Conservation (phyloP, 2,329 filamentous ascomycete species). For the Fusarium sp. region DNA sequence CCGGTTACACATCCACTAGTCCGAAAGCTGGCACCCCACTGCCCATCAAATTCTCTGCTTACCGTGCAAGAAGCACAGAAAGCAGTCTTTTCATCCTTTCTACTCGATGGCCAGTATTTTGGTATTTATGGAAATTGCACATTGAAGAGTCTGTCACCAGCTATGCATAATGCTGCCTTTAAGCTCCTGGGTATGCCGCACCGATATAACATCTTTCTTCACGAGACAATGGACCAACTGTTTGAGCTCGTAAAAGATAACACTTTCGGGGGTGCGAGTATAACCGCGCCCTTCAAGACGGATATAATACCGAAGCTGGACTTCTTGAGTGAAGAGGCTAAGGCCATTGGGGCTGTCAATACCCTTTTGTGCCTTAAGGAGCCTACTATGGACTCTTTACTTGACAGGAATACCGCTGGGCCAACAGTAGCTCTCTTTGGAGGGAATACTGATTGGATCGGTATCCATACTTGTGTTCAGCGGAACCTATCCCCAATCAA, state of each 20-base stretch:
- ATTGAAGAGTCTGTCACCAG: not conserved
- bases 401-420: not conserved
- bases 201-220: not conserved
- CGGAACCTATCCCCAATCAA: conserved; percentile 2
- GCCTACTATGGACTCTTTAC: not conserved
- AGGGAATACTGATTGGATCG: conserved; percentile 2
- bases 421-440: not conserved
- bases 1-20: not conserved
- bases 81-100: not conserved
- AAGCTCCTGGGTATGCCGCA: not conserved
- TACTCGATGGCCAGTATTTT: not conserved
- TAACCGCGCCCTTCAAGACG: conserved; percentile 1
- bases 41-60: not conserved
- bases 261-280: not conserved
- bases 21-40: not conserved
- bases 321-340: conserved; percentile 1
- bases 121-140: conserved; percentile 6
- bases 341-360: conserved; percentile 2
- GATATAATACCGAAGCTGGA: not conserved
- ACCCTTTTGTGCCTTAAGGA: not conserved
- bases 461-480: not conserved
- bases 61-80: not conserved
- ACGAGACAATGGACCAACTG: not conserved
- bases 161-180: not conserved
- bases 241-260: not conserved